These are phyloP conservation scores for Priceomyces haplophilus DNA, from an alignment of 805 yeast species.

Conservation along the genomic window DNA sequence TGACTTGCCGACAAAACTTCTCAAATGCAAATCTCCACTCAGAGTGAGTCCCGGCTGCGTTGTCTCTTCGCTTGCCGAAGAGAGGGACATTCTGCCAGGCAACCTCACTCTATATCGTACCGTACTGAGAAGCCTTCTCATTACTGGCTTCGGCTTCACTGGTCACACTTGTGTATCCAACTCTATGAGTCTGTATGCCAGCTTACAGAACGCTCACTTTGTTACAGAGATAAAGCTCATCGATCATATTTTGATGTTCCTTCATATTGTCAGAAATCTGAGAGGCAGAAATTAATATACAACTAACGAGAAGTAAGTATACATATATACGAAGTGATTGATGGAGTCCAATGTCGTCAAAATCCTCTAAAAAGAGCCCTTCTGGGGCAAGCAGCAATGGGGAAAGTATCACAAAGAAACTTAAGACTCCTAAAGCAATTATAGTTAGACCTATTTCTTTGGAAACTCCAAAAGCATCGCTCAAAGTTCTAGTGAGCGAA, in stretches of 20 bases:
- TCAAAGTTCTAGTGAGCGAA: conserved; percentile 41
- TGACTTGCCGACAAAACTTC: conserved; percentile 10
- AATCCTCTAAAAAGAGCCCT: conserved; percentile 23
- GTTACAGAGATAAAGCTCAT: background rate
- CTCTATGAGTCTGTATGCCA: too few relatives aligned
- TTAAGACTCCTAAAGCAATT: conserved; percentile 39
- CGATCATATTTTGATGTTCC: background rate
- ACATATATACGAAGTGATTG: too few relatives aligned
- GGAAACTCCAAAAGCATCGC: conserved; percentile 24
- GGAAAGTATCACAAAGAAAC: conserved; percentile 24
- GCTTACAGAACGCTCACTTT: too few relatives aligned
- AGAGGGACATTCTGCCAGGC: background rate
- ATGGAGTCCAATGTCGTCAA: conserved; percentile 29
- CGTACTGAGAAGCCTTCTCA: background rate
- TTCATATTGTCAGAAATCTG: background rate
- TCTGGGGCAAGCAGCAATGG: conserved; percentile 16
- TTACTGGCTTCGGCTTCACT: too few relatives aligned
- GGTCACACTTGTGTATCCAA: too few relatives aligned
- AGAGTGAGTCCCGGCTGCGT: conserved; percentile 13
- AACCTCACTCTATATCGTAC: background rate
- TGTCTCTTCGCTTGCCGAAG: background rate
- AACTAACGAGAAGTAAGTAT: too few relatives aligned
- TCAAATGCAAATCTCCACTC: conserved; percentile 21
- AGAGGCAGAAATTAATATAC: too few relatives aligned
- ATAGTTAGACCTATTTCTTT: conserved; percentile 36